These are phyloP conservation scores for Tetrahymena borealis DNA, from an alignment of 73 alveolate species.

Conservation along the genomic window DNA sequence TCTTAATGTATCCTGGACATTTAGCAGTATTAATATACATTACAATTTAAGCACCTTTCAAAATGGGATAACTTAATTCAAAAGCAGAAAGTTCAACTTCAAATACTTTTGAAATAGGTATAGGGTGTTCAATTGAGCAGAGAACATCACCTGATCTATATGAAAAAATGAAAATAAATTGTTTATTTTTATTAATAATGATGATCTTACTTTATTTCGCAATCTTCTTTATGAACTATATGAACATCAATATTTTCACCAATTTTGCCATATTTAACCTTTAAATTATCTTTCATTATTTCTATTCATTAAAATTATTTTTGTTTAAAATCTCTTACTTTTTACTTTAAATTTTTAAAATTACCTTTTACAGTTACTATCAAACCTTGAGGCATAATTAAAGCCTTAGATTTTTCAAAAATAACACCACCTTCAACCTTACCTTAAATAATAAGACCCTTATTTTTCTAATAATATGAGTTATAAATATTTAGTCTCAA, in stretches of 20 bases:
- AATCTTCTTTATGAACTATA: not conserved
- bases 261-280: not conserved
- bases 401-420: not conserved
- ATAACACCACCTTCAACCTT: not conserved
- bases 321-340: not conserved
- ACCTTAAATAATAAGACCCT: conserved; percentile 2
- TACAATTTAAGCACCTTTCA: conserved; percentile 15
- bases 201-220: not conserved
- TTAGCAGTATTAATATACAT: conserved; percentile 21
- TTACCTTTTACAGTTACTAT: not conserved
- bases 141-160: conserved; percentile 6
- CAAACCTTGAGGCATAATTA: not conserved
- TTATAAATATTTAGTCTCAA: conserved; percentile 16
- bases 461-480: conserved; percentile 1
- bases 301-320: not conserved
- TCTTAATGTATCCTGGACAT: not conserved
- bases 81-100: conserved; percentile 8
- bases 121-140: conserved; percentile 17
- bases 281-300: not conserved
- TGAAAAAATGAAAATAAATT: not conserved
- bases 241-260: conserved; percentile 15
- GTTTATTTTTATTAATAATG: not conserved
- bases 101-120: conserved; percentile 9
- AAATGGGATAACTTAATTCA: conserved; percentile 12
- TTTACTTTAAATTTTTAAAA: not conserved